Conservation (phyloP, 768 basidiomycete genomes). For the Collybia mongolica region DNA sequence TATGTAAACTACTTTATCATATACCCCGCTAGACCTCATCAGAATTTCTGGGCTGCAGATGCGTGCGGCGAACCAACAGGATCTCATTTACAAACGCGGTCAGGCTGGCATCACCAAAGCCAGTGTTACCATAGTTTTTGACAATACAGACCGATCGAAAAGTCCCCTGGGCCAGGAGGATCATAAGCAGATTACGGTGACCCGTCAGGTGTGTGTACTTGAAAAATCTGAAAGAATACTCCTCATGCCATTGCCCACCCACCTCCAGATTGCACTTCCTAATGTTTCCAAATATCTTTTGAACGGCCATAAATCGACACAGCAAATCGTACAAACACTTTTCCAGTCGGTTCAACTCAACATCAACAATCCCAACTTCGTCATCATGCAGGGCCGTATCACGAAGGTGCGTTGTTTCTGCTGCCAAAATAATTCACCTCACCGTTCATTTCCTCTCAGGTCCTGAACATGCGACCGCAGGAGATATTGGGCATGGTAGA, state of each 20-base stretch:
- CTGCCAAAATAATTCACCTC: background rate
- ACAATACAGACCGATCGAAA: conserved; percentile 87
- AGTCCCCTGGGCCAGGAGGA: conserved; percentile 83
- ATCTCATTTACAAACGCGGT: conserved; percentile 98
- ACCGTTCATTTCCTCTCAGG: conserved; percentile 33
- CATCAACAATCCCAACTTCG: conserved; percentile 99
- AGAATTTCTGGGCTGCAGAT: conserved; percentile 49
- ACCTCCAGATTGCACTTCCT: conserved; percentile 80
- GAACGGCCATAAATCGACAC: conserved; percentile 92
- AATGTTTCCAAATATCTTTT: conserved; percentile 93
- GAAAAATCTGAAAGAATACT: too few species aligned
- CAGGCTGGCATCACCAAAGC: conserved; percentile 97
- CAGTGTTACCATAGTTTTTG: conserved; percentile 97
- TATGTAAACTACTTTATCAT: conserved; percentile 27
- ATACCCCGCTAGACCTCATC: background rate
- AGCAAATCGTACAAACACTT: conserved; percentile 81
- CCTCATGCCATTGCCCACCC: background rate
- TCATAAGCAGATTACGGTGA: conserved; percentile 90
- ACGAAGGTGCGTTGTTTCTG: conserved; percentile 67
- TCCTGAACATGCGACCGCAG: conserved; percentile 96
- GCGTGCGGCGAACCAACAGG: conserved; percentile 93
- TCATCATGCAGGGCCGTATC: conserved; percentile 99
- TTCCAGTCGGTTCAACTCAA: conserved; percentile 98
- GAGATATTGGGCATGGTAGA: conserved; percentile 99
- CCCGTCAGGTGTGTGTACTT: conserved; percentile 72